A percentile compares a stretch with the other conserved stretches of the same genome.
These are phyloP conservation scores for Setomelanomma holmii DNA, from an alignment of 2,329 filamentous ascomycete species.

Conservation along the genomic window DNA sequence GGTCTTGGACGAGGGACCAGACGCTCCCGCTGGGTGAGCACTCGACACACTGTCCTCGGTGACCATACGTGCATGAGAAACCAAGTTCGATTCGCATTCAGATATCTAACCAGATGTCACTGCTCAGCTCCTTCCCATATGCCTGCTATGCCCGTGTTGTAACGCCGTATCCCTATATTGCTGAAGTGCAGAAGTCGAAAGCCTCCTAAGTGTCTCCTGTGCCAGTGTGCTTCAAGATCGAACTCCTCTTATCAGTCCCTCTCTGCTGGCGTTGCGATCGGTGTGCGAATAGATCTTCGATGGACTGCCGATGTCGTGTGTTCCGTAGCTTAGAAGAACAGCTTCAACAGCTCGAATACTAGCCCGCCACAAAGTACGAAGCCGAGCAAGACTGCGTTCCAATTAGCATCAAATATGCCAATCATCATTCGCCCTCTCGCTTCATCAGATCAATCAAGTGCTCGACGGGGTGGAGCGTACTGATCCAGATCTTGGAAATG, in stretches of 20 bases:
- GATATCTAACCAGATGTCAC: slow-evolving; percentile 8
- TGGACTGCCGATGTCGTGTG: neutral
- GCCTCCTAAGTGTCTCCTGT: too few species aligned
- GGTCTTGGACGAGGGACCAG: slow-evolving; percentile 36
- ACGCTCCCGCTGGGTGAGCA: slow-evolving; percentile 14
- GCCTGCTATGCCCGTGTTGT: neutral
- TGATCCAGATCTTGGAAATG: slow-evolving; percentile 64
- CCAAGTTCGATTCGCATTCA: slow-evolving; percentile 6
- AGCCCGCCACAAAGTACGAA: slow-evolving; percentile 69
- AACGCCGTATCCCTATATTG: slow-evolving; percentile 13
- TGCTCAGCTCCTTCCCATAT: neutral
- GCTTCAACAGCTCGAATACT: slow-evolving; percentile 63
- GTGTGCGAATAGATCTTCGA: too few species aligned
- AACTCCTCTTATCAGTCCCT: neutral
- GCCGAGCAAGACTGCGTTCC: slow-evolving; percentile 61
- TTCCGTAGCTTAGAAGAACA: slow-evolving; percentile 50
- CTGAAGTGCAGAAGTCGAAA: neutral
- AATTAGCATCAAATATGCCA: too few species aligned
- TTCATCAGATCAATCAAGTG: too few species aligned
- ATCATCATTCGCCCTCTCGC: too few species aligned
- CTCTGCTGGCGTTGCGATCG: neutral
- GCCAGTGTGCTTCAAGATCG: too few species aligned
- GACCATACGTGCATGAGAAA: slow-evolving; percentile 1
- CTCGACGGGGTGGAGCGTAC: slow-evolving; percentile 55
- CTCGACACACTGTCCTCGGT: too few species aligned